These are phyloP conservation scores for Mycena sp. DNA, from an alignment of 1,284 basidiomycete species.

Conservation along the genomic window DNA sequence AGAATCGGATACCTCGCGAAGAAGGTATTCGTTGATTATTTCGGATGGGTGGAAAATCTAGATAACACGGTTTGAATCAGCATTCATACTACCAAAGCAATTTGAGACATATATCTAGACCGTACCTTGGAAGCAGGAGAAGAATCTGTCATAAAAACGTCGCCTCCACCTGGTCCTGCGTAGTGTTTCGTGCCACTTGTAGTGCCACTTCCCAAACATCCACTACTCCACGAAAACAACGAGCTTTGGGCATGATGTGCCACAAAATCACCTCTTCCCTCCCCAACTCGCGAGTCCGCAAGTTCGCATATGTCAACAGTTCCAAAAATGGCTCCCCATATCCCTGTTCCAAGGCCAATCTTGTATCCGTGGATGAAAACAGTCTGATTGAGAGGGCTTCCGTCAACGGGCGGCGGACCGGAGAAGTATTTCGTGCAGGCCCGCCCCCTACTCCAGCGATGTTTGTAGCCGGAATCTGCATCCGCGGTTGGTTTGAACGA, in stretches of 20 bases:
- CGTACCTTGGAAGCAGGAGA: background rate
- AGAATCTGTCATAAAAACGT: background rate
- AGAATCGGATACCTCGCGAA: background rate
- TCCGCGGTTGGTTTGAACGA: background rate
- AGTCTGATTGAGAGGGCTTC: background rate
- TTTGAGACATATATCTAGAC: background rate
- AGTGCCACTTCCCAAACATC: background rate
- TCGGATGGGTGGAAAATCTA: slow-evolving; percentile 9
- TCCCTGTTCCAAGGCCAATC: slow-evolving; percentile 8
- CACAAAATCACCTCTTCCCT: background rate
- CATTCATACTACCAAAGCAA: background rate
- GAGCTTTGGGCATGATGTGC: slow-evolving; percentile 1
- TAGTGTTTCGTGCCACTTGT: background rate
- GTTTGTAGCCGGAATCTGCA: background rate
- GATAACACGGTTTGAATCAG: background rate
- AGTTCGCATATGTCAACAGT: background rate
- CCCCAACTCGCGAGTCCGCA: background rate
- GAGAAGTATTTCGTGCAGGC: background rate
- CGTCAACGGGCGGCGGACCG: background rate
- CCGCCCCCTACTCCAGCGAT: background rate
- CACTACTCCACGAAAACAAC: background rate
- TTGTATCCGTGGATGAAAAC: slow-evolving; percentile 12
- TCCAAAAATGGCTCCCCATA: slow-evolving; percentile 7
- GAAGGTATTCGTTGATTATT: slow-evolving; percentile 10
- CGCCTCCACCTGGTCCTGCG: background rate